Evolutionary conservation across 2,329 filamentous ascomycete genomes (phyloP), one percentile per base, ranked within the genome.

Genomic region (Claviceps digitariae): DNA sequence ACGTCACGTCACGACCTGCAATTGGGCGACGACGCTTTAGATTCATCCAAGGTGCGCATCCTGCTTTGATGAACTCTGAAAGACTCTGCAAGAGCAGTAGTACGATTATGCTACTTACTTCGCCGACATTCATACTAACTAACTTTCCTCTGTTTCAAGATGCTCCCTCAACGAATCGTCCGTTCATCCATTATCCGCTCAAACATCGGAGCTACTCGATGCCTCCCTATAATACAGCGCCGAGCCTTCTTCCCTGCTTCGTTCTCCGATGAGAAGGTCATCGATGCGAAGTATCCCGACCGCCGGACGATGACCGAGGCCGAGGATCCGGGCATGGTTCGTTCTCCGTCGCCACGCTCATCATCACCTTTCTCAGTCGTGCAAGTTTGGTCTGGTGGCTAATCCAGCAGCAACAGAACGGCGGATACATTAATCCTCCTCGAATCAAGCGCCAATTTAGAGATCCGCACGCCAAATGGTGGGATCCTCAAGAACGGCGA

Each of bases 401-500:
- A 50, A 63, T 20, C 56, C 59, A 59, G 57, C 41, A 15, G 52
- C 59, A 57, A 55, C 67, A 90, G 86, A 94, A 90, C 70, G 88
- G 87, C 65, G 86, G 85, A 69, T 93, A 89, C 69, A 78, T 87
- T 65, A 89, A 90, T 72, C 86, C 87, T 55, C 81, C 83, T 15
- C 72, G 77, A 52, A 74, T 91, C 71, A 96, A 95, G 78, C 86
- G 91, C 62, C 84, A 90, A 69, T 87, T 89, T 74, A 88, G 93
- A 67, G 93, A 97, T 70, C 93, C 94, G 38, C 81, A 97, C 68
- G 91, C 72, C 66, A 84, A 88, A 66, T 98, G 90, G 89, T 97
- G 90, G 88, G 91, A 98, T 72, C 86, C 90, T 70, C 93, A 98
- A 74, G 93, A 97, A 71, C 84, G 90, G 67, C 83, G 93, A 64